Conservation (phyloP, 75 land plant genomes). For the Larix kaempferi region DNA sequence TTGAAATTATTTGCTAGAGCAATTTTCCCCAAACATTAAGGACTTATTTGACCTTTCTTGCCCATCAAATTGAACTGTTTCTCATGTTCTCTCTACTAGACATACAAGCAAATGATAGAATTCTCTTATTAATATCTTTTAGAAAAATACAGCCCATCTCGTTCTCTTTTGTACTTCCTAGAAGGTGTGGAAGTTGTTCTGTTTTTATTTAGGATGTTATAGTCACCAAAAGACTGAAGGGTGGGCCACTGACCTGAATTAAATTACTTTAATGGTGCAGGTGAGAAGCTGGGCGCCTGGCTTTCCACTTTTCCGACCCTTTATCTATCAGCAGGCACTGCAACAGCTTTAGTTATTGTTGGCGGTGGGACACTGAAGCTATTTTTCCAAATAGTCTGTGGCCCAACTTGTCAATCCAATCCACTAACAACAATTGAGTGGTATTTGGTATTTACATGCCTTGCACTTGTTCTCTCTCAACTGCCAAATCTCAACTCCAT, state of each 20-base stretch:
- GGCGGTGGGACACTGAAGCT: slow-evolving; percentile 67
- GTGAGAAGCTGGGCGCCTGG: slow-evolving; percentile 44
- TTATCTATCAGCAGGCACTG: slow-evolving; percentile 82
- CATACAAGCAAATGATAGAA: not conserved
- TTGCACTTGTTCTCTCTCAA: slow-evolving; percentile 63
- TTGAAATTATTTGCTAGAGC: not conserved
- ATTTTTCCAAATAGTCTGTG: slow-evolving; percentile 68
- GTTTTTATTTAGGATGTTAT: not conserved
- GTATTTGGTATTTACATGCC: slow-evolving; percentile 79
- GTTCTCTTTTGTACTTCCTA: not conserved
- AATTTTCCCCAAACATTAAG: not conserved
- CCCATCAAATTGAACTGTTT: not conserved
- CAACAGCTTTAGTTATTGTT: slow-evolving; percentile 60
- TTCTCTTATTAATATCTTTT: not conserved
- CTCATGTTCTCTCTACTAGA: not conserved
- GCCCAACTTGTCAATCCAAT: slow-evolving; percentile 26
- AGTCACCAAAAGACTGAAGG: not conserved
- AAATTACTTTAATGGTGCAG: slow-evolving; percentile 26
- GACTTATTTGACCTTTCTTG: not conserved
- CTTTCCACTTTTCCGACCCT: slow-evolving; percentile 53
- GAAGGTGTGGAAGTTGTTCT: not conserved
- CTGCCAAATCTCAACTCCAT: slow-evolving; percentile 99
- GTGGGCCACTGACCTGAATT: not conserved
- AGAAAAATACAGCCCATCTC: not conserved
- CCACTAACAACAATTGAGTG: slow-evolving; percentile 71